Evolutionary conservation across 306 rosid species (phyloP), one percentile per base, ranked within the genome.

Genomic region (Aeschynomene evenia): DNA sequence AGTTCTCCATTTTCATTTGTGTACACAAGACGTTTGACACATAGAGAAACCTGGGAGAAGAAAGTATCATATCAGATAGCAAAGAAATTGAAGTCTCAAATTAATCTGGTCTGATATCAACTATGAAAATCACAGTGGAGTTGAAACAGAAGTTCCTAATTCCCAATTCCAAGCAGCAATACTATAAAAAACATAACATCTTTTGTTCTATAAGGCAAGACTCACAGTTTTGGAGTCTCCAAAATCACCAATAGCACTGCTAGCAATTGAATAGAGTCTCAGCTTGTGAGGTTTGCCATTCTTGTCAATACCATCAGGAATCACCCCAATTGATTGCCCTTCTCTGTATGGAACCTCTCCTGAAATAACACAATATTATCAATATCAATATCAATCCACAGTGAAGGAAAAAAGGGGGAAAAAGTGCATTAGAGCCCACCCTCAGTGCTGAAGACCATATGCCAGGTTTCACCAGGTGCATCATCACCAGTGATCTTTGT

Each of bases 391-490:
- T 26, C 59, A 10, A 51, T 20, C 56, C 7, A 43, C 3, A 26
- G 16, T 42, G 56, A 56, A 10, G 1, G 22, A 24, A 54, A 7
- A 51, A 15, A 26, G 28, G 45, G 36, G 45, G 28, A 24, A 4
- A 70, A 62, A 31, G 53, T 5, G 2, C 14, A 23, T 16, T 20
- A 70, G 69, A 15, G 19, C 74, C 43, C 68, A 95, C 97, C 99
- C 49, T 95, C 99, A 9, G 99, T 95, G 85, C 70, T 87, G 91
- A 95, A 95, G 57, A 95, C 97, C 97, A 95, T 95, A 80, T 95
- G 99, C 96, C 97, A 91, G 3, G 99, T 95, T 75, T 95, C 99
- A 14, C 99, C 99, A 8, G 99, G 99, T 43, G 99, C 99, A 72
- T 95, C 99, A 70, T 95, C 99, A 18, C 87, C 97, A 12, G 99